phyloP scores from a whole-genome alignment of 345 rosid species.

The Pistacia vera region DNA sequence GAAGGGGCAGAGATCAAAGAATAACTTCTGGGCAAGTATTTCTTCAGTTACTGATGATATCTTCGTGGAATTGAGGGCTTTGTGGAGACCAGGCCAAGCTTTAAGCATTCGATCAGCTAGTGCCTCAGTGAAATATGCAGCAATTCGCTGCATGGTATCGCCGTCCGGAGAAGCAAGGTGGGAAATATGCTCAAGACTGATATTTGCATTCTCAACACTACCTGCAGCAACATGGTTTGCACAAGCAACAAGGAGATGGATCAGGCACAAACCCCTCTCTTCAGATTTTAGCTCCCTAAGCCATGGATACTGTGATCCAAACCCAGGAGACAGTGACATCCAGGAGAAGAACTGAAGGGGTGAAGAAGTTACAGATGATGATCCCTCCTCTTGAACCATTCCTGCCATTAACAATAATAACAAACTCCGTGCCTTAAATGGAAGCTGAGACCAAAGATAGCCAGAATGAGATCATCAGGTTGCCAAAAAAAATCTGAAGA shows the following conservation, averaged over 20 bases:
- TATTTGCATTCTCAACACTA: conserved; percentile 64
- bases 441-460: conserved; percentile 1
- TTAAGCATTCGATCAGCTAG: conserved; percentile 68
- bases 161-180: conserved; percentile 72
- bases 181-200: conserved; percentile 62
- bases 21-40: conserved; percentile 55
- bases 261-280: conserved; percentile 66
- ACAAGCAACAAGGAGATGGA: conserved; percentile 57
- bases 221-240: conserved; percentile 68
- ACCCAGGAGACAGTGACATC: conserved; percentile 63
- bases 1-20: conserved; percentile 76
- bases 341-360: conserved; percentile 56
- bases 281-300: conserved; percentile 60
- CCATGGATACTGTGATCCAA: conserved; percentile 65
- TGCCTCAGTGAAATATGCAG: conserved; percentile 75
- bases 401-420: conserved; percentile 31
- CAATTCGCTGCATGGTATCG: conserved; percentile 72
- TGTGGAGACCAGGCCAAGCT: conserved; percentile 72
- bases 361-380: conserved; percentile 54
- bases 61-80: conserved; percentile 67
- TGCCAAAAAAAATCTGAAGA: neutral
- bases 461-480: conserved; percentile 6
- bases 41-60: conserved; percentile 42
- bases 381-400: conserved; percentile 60
- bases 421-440: conserved; percentile 12